Conservation (phyloP, 139 green algal species). For the Nannochloris sp. region DNA sequence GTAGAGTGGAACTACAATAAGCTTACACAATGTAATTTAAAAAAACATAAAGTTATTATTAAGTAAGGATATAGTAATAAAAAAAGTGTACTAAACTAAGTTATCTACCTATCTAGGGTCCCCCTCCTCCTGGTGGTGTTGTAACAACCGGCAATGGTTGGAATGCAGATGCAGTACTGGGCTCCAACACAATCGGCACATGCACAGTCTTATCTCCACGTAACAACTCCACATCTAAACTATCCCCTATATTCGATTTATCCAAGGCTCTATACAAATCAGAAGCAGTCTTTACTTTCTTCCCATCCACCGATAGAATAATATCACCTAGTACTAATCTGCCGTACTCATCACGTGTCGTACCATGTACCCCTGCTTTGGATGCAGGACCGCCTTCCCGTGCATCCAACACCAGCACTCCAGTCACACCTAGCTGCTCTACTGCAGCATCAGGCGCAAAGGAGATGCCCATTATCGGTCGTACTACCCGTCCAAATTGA, state of each 20-base stretch:
- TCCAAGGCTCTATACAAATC: conserved; percentile 78
- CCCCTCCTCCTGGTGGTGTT: not conserved
- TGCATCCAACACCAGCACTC: conserved; percentile 77
- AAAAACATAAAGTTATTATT: too few species aligned
- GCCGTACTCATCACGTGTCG: conserved; percentile 58
- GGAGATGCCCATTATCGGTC: conserved; percentile 81
- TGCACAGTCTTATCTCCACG: conserved; percentile 29
- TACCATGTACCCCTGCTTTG: conserved; percentile 68
- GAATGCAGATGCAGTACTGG: not conserved
- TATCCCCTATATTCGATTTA: conserved; percentile 50
- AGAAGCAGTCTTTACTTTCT: conserved; percentile 35
- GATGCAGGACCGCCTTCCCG: conserved; percentile 52
- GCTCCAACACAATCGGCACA: conserved; percentile 32
- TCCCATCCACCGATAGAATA: conserved; percentile 63
- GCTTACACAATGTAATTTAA: too few species aligned
- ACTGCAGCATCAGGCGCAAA: conserved; percentile 78
- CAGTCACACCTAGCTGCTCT: conserved; percentile 50
- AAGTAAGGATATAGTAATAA: too few species aligned
- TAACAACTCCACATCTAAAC: conserved; percentile 44
- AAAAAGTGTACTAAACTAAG: too few species aligned
- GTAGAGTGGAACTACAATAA: too few species aligned
- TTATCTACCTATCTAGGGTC: too few species aligned
- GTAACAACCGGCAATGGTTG: too few species aligned
- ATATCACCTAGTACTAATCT: conserved; percentile 76
- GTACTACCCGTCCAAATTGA: conserved; percentile 39